Base-by-base conservation (phyloP, 2,329 filamentous ascomycete species). In the Aspergillus sp. region DNA sequence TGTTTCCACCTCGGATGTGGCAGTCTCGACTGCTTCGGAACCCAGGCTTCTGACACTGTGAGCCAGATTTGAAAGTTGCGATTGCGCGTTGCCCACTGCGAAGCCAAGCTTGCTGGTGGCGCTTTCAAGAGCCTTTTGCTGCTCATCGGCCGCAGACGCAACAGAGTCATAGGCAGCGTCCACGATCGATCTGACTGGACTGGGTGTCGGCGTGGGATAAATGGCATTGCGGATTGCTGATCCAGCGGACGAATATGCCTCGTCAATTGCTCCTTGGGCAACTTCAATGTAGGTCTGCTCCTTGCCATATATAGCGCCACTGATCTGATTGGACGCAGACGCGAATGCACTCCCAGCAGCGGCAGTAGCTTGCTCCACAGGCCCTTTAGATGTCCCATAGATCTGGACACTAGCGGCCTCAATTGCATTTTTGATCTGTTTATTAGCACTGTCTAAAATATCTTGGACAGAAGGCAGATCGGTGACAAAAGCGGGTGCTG, bases 401-500 rank as follows among this genome's bases (percentile, higher is more conserved):
- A 81, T 62, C 41, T 79, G 77, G 7, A 72, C 62, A 41, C 74
- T 80, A 1, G 78, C 80, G 39, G 77, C 79, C 41, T 77, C 73
- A 5, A 83, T 75, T n/a, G 76, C 79, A 26, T 75, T 68, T 43
- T 80, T 73, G 38, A 83, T 66, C 52, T 80, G 78, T 7, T 74
- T 71, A 46, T 71, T 78, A 9, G 77, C 77, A n/a, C 74, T 68
- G 29, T 74, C 73, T 28, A 84, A 62, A 41, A 82, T 77, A 7
- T 72, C 73, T 53, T 83, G 78, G 19, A 83, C 63, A 9, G 73
- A 68, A 30, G 80, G 74, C 3, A 79, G 76, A 27, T 79, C 76
- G 2, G 79, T 80, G 56, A 79, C 59, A 38, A 57, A 71, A 3
- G 72, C 68, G 12, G 48, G 70, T 7, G 75, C 74, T 43, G 81